Evolutionary conservation across 208 protist species (phyloP), one percentile per base, ranked within the genome.

Genomic region (Phytomonas francai): DNA sequence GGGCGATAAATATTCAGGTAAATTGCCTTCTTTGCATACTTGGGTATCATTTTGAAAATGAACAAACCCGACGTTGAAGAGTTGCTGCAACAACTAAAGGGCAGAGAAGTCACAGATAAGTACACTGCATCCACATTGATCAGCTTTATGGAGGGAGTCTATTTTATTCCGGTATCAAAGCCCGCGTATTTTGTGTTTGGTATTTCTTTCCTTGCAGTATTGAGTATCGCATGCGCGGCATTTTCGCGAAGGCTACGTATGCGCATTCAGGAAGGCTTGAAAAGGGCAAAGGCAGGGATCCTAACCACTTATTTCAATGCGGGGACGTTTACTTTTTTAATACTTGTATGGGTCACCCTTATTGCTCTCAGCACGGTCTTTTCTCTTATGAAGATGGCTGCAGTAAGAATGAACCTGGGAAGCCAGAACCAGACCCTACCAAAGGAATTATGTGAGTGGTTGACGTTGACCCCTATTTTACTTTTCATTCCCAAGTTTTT

Each of bases 401-500:
- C 74, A 28, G 31, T 25, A 54, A 49, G n/a, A 30, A 25, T 30
- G 25, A 30, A 65, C 7, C 7, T 62, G 30, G 9, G 29, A 2
- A n/a, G 30, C 30, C 19, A 25, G n/a, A 62, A 60, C 14, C 71
- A 68, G 6, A 51, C 77, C 25, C n/a, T 68, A 33, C 67, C 68
- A 14, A 36, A 31, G 39, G 67, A 68, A 39, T 19, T 74, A 42
- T 67, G 65, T 36, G 72, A 63, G 65, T 49, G 68, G 39, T 60
- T 77, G 63, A 36, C 33, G 65, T 64, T 19, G 63, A 68, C 1
- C 68, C 67, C 12, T 68, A 67, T 22, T 61, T 76, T 45, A 14
- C 65, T 59, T 22, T 80, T 81, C 49, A 60, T 72, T 8, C n/a
- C 73, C 30, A 70, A 84, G 68, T 73, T 77, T 49, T 57, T 72